A percentile compares a stretch with the other conserved stretches of the same genome.
Evolutionary conservation across 1,284 basidiomycete genomes (phyloP).

Genomic region (Grifola frondosa): DNA sequence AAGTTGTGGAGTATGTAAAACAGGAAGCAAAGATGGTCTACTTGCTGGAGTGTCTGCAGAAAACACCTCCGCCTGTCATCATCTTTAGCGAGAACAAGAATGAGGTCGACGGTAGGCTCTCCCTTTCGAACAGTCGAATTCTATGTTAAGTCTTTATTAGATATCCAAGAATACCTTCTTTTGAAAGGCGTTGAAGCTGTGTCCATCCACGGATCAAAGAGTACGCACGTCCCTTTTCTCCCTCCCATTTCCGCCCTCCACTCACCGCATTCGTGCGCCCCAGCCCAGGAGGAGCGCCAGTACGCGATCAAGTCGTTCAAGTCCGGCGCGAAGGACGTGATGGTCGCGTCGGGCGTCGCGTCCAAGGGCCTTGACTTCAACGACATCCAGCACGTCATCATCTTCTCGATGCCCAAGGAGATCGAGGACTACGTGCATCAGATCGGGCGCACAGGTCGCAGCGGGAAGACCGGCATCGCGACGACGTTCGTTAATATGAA

Average conservation of each 20-base stretch:
- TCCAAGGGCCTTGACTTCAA: conserved; percentile 98
- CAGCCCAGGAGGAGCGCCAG: conserved; percentile 97
- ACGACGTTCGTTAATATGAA: conserved; percentile 99
- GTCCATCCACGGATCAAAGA: conserved; percentile 97
- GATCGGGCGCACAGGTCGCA: conserved; percentile 96
- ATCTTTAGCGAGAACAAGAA: conserved; percentile 99
- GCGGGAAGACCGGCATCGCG: conserved; percentile 98
- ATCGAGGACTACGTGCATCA: conserved; percentile 99
- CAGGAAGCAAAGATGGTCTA: conserved; percentile 99
- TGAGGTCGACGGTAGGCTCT: conserved; percentile 85
- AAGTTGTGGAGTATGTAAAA: conserved; percentile 98
- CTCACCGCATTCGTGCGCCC: conserved; percentile 7
- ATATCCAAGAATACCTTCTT: conserved; percentile 97
- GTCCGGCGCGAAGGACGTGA: conserved; percentile 94
- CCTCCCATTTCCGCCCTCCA: conserved; percentile 1
- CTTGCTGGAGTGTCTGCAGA: conserved; percentile 94
- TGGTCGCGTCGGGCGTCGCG: conserved; percentile 98
- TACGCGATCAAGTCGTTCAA: conserved; percentile 99
- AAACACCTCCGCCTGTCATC: conserved; percentile 97
- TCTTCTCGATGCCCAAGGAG: conserved; percentile 99
- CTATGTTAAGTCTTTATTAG: conserved; percentile 39
- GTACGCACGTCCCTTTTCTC: conserved; percentile 43
- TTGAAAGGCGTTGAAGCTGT: conserved; percentile 98
- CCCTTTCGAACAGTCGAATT: neutral
- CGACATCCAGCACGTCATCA: conserved; percentile 97